Evolutionary conservation across 1,284 basidiomycete species (phyloP), one percentile per base, ranked within the genome.

Genomic region (Cutaneotrichosporon cyanovorans): DNA sequence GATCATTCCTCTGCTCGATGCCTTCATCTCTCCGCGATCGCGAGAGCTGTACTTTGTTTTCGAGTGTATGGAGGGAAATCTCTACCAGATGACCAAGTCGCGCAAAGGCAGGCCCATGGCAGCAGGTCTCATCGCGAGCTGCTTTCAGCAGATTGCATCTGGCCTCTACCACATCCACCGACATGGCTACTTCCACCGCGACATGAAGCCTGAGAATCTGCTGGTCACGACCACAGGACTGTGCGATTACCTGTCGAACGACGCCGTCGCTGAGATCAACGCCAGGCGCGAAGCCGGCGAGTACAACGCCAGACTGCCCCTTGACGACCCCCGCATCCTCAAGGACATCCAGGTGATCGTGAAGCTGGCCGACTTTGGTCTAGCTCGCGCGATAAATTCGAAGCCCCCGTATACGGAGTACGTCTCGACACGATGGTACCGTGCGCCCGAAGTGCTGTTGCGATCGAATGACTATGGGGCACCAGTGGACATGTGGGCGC

Each of bases 151-250:
- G 73, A 88, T 92, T 61, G 81, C 91, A 32, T 75, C 80, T 11
- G 95, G 95, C 28, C 78, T 99, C 31, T 77, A 90, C 63, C 95
- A 98, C 69, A 90, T 98, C 55, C 95, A 99, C 71, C 68, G 76
- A 15, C 77, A 84, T 40, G 93, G 93, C 48, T 99, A 95, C 73
- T 98, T 99, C 69, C 95, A 99, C 69, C 87, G 95, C 45, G 95
- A 99, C 72, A 93, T 98, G 89, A 99, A 99, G 73, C 95, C 95
- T 22, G 95, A 99, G 69, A 99, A 99, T 63, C 82, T 99, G n/a
- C 81, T 99, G 46, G 93, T 99, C 61, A 99, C 95, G n/a, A 99
- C 95, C 2, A 96, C 90, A 10, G 95, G 95, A 20, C 78, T 96
- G 41, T 85, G 85, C 57, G 90, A 96, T 72, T 99, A 99, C 67